Evolutionary conservation across 1,284 basidiomycete genomes (phyloP), one percentile per base, ranked within the genome.

Genomic region (Fomitopsis pinicola): DNA sequence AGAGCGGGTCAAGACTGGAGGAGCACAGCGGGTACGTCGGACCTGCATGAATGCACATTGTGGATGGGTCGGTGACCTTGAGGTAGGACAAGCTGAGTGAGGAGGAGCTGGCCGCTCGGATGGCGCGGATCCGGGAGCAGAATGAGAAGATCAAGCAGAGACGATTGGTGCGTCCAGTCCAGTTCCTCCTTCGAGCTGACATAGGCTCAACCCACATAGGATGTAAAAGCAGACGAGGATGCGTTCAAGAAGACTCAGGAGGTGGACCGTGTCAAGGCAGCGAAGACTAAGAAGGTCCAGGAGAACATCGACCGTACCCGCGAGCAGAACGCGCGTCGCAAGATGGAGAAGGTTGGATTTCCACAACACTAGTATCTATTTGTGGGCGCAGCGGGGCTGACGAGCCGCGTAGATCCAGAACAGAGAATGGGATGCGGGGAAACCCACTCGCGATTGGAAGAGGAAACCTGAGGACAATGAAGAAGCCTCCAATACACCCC

Each of bases 381-480:
- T 4, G 22, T 3, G 30, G 36, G 6, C n/a, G 5, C 9, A n/a
- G 12, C 17, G 28, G 6, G 45, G 5, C 44, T 35, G 30, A 62
- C 48, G 50, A 0, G 28, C 30, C 19, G 19, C 5, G 36, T 14
- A 72, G 75, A 78, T 85, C 14, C 83, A 84, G 66, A 84, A 75
- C 62, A 81, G 90, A n/a, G 91, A 93, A 74, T 92, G 90, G 90
- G 90, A 92, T 70, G 86, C 88, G 33, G 86, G 84, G n/a, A 92
- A 92, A 69, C 78, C 82, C 26, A 68, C 76, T 26, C 74, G 72
- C 33, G 78, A 80, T 26, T 78, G 78, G 78, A 80, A 77, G 64
- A 71, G 68, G 59, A 68, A 65, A 42, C 33, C 59, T 46, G 60
- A 59, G 33, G 54, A 56, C 42, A 62, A 59, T 15, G 68, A 65